A percentile compares a stretch with the other conserved stretches of the same genome.
Conservation (phyloP, 257 asterid genomes). For the Phtheirospermum japonicum region DNA sequence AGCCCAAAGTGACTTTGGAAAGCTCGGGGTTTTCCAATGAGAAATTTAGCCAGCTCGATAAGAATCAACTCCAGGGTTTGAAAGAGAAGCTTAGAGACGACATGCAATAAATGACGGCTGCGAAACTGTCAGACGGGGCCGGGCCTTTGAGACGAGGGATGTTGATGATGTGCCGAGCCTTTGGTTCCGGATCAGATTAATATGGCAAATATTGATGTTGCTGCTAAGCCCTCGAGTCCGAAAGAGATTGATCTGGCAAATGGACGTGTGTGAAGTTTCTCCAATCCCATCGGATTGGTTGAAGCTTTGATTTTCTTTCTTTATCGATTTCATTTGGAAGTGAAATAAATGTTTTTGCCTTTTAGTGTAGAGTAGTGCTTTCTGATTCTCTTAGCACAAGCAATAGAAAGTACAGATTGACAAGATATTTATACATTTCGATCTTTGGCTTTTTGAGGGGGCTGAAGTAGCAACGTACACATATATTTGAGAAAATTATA, state of each 20-base stretch:
- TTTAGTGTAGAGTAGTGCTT: too few relatives aligned
- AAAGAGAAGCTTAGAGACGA: conserved; percentile 25
- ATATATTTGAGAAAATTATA: too few relatives aligned
- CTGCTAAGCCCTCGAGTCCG: too few relatives aligned
- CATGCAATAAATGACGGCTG: neutral
- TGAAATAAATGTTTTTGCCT: too few relatives aligned
- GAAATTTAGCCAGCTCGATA: conserved; percentile 15
- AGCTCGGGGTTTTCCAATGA: conserved; percentile 28
- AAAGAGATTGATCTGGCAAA: neutral
- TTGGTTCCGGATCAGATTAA: neutral
- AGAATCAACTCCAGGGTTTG: conserved; percentile 30
- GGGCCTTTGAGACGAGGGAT: neutral
- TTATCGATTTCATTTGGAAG: too few relatives aligned
- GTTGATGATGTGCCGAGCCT: neutral
- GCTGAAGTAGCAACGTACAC: too few relatives aligned
- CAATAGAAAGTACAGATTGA: too few relatives aligned
- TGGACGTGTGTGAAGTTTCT: conserved; percentile 16
- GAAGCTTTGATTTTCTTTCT: conserved; percentile 29
- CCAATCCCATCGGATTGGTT: conserved; percentile 35
- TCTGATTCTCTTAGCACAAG: too few relatives aligned
- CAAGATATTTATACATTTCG: too few relatives aligned
- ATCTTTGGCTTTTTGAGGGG: too few relatives aligned
- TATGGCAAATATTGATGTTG: too few relatives aligned
- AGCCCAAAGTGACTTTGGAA: conserved; percentile 28
- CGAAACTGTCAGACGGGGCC: neutral